These are phyloP conservation scores for Emergomyces orientalis DNA, from an alignment of 2,329 filamentous ascomycete species.

Conservation along the genomic window DNA sequence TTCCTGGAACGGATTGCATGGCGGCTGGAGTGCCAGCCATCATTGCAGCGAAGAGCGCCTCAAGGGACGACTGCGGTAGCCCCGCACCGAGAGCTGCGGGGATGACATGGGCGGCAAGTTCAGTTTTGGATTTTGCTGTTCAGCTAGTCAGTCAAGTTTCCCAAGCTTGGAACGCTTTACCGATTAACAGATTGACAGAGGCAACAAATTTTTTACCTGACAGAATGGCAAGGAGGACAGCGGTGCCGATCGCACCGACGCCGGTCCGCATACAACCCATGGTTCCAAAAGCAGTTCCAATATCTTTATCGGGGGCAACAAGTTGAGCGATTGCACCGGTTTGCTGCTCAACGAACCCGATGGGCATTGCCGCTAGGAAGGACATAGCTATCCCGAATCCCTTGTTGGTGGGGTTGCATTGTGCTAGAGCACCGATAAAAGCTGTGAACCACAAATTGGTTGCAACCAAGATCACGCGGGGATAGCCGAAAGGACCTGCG, in stretches of 20 bases:
- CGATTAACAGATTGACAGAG: background rate
- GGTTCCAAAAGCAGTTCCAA: constrained; percentile 7
- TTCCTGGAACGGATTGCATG: too few species aligned
- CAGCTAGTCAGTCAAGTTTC: background rate
- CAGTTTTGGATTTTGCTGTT: background rate
- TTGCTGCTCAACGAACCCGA: constrained; percentile 8
- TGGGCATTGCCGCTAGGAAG: constrained; percentile 4
- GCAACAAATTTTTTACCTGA: background rate
- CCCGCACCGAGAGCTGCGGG: background rate
- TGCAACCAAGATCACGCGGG: background rate
- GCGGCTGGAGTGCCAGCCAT: background rate
- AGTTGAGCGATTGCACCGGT: constrained; percentile 7
- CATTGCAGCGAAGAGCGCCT: too few species aligned
- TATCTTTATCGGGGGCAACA: constrained; percentile 4
- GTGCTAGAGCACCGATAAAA: constrained; percentile 4
- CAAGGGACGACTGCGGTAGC: too few species aligned
- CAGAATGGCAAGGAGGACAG: constrained; percentile 6
- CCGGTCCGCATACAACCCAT: constrained; percentile 4
- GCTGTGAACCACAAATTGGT: constrained; percentile 5
- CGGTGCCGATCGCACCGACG: constrained; percentile 7
- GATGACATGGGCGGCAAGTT: background rate
- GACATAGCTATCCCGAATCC: constrained; percentile 5
- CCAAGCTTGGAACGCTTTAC: too few species aligned
- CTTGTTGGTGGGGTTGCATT: constrained; percentile 4
- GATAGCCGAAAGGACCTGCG: constrained; percentile 5